phyloP scores from a whole-genome alignment of 2,329 filamentous ascomycete species.

The Aspergillus aculeatus region DNA sequence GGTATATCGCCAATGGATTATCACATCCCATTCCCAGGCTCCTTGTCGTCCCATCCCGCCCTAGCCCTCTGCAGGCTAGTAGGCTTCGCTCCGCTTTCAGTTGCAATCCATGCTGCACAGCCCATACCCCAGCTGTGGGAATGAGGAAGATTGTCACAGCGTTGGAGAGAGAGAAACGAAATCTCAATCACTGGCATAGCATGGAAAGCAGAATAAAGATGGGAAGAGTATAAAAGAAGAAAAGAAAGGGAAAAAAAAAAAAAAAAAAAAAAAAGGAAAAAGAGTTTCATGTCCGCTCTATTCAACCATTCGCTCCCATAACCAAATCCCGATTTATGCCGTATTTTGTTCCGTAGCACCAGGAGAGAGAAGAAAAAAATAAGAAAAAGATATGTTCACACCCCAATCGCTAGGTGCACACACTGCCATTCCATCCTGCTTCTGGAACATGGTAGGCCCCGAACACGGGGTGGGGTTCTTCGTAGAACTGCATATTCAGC shows the following conservation, averaged over 20 bases:
- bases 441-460: conserved; percentile 36
- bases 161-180: not conserved
- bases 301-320: not conserved
- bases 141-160: not conserved
- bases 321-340: conserved; percentile 6
- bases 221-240: not conserved
- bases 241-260: not conserved
- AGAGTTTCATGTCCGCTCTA: not conserved
- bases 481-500: conserved; percentile 32
- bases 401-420: conserved; percentile 13
- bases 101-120: not conserved
- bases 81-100: not conserved
- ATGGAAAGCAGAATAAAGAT: not conserved
- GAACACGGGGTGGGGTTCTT: conserved; percentile 34
- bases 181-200: not conserved
- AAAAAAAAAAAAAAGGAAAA: not conserved
- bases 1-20: not conserved
- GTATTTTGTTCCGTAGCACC: conserved; percentile 9
- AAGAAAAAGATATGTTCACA: not conserved
- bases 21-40: not conserved
- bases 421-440: conserved; percentile 37
- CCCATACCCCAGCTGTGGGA: not conserved
- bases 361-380: not conserved
- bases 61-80: not conserved
- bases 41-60: not conserved